Conservation (phyloP, 2,329 filamentous ascomycete genomes). For the Colletotrichum australisinense region DNA sequence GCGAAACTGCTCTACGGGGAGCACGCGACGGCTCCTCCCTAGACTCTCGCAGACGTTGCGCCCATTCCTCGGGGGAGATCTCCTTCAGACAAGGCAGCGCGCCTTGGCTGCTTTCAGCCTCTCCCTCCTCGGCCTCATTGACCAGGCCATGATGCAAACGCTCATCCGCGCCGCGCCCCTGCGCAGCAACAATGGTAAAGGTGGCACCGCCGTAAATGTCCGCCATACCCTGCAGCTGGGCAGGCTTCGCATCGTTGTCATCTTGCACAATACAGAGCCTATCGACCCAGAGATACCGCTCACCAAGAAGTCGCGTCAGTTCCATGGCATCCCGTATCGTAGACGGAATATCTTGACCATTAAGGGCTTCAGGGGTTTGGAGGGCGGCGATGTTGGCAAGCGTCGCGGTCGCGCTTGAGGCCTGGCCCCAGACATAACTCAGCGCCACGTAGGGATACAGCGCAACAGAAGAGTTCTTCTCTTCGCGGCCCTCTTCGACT, state of each 20-base stretch:
- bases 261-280: constrained; percentile 1
- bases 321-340: neutral
- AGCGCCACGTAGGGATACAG: neutral
- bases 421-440: constrained; percentile 9
- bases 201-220: neutral
- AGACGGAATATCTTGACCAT: neutral
- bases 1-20: neutral
- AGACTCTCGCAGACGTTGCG: neutral
- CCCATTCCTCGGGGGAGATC: neutral
- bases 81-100: neutral
- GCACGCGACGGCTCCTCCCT: no score
- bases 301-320: neutral
- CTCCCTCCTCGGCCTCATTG: neutral
- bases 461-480: no score
- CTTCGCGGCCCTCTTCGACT: neutral
- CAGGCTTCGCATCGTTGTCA: neutral
- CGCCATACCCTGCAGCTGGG: neutral
- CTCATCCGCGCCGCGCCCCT: neutral
- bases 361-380: neutral
- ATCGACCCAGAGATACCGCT: neutral
- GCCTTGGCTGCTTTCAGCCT: neutral
- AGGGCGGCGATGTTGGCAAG: neutral
- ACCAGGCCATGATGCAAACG: neutral
- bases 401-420: neutral
- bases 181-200: neutral